Evolutionary conservation across 139 green algal species (phyloP).

Genomic region (Chlorella sp.): DNA sequence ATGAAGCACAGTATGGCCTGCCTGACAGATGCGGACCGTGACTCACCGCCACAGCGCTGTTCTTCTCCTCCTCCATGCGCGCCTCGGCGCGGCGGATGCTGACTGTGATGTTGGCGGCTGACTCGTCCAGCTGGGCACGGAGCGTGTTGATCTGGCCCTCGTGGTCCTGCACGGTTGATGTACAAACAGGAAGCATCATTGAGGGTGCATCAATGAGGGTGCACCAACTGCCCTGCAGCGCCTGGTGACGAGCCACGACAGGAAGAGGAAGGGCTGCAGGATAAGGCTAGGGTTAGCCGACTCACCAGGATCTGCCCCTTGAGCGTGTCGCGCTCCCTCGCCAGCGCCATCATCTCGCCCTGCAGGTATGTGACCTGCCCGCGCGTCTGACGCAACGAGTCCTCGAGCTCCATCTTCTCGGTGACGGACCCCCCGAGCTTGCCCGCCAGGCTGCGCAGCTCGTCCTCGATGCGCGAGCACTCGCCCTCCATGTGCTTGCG

Average conservation of each 20-base stretch:
- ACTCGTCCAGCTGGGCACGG: not conserved
- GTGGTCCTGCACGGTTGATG: not conserved
- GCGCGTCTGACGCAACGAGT: not conserved
- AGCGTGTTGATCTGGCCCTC: not conserved
- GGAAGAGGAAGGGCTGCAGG: too few relatives aligned
- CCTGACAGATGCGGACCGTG: too few relatives aligned
- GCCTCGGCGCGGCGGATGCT: not conserved
- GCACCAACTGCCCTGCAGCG: too few relatives aligned
- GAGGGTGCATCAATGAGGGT: too few relatives aligned
- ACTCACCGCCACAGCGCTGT: not conserved
- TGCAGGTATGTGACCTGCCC: not conserved
- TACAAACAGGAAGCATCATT: too few relatives aligned
- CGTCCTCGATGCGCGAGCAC: not conserved
- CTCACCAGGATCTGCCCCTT: slow-evolving; percentile 1
- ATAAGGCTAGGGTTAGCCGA: too few relatives aligned
- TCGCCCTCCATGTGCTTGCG: slow-evolving; percentile 1
- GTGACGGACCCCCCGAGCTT: not conserved
- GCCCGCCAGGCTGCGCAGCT: not conserved
- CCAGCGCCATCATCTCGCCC: not conserved
- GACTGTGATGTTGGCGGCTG: not conserved
- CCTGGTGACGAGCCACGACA: too few relatives aligned
- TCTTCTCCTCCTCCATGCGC: not conserved
- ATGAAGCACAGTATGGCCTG: too few relatives aligned
- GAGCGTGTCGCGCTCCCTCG: not conserved
- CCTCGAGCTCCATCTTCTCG: not conserved